Conservation (phyloP, 73 alveolate species). For the Tetrahymena borealis region DNA sequence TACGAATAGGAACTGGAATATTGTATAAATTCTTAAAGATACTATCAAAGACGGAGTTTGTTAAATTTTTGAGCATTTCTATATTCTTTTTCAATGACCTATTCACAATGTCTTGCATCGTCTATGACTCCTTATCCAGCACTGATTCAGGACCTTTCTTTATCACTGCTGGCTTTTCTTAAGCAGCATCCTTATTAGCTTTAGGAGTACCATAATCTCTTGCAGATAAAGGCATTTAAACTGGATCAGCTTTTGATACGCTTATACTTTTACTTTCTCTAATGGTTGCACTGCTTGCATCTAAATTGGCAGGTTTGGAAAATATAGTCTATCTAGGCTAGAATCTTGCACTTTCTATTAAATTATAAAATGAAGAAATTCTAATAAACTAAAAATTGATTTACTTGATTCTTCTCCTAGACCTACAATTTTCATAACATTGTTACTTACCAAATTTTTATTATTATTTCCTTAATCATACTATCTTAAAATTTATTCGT, state of each 20-base stretch:
- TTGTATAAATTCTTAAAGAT: neutral
- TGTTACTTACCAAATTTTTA: neutral
- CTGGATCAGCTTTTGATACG: neutral
- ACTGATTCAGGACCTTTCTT: neutral
- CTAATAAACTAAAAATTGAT: neutral
- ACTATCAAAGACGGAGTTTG: neutral
- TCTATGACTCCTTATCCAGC: neutral
- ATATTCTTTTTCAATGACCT: neutral
- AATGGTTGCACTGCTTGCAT: neutral
- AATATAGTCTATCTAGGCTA: neutral
- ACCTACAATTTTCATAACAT: neutral
- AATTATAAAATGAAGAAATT: neutral
- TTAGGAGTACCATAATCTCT: neutral
- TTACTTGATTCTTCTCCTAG: neutral
- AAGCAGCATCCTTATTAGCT: neutral
- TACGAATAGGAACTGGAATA: neutral
- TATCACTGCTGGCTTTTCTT: neutral
- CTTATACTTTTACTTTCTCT: neutral
- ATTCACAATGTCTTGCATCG: neutral
- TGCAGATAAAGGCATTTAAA: neutral
- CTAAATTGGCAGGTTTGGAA: neutral
- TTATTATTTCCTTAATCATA: neutral
- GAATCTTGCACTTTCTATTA: neutral
- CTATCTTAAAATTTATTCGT: neutral
- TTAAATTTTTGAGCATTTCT: neutral